These are phyloP conservation scores for Hanseniaspora lindneri DNA, from an alignment of 805 yeast genomes.

Conservation along the genomic window DNA sequence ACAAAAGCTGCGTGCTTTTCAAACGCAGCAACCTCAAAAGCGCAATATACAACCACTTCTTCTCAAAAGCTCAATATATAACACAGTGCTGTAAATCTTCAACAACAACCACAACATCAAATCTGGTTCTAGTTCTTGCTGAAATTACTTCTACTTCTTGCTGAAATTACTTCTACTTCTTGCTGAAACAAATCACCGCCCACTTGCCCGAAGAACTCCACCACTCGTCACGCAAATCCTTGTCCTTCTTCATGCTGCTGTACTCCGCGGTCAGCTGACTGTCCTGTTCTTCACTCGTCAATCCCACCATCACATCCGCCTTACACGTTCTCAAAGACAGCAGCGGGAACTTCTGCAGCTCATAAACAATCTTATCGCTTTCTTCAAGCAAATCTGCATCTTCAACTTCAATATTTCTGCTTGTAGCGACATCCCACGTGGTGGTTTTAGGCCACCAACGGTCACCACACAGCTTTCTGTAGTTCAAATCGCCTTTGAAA, in stretches of 20 bases:
- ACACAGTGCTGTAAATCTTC: too few relatives aligned
- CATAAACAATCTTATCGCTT: slow-evolving; percentile 2
- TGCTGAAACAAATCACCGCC: slow-evolving; percentile 64
- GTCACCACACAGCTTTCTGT: slow-evolving; percentile 87
- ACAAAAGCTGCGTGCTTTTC: too few relatives aligned
- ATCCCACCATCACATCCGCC: slow-evolving; percentile 89
- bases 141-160: too few relatives aligned
- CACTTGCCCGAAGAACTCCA: slow-evolving; percentile 90
- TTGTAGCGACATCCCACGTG: slow-evolving; percentile 58
- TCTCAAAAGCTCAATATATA: too few relatives aligned
- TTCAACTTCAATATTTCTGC: slow-evolving; percentile 21
- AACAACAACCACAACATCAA: too few relatives aligned
- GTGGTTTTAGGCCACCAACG: slow-evolving; percentile 77
- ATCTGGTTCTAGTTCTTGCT: too few relatives aligned
- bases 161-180: slow-evolving; percentile 3
- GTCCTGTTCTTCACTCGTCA: slow-evolving; percentile 52
- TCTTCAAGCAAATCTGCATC: background rate
- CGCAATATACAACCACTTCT: too few relatives aligned
- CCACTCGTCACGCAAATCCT: slow-evolving; percentile 53
- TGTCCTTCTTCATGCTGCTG: slow-evolving; percentile 44
- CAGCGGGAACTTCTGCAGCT: slow-evolving; percentile 44
- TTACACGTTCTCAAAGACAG: slow-evolving; percentile 83
- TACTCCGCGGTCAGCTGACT: slow-evolving; percentile 41
- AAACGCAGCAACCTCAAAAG: too few relatives aligned
- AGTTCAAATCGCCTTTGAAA: slow-evolving; percentile 92